Conservation (phyloP, 2,329 filamentous ascomycete genomes). For the Cyanodermella asteris region DNA sequence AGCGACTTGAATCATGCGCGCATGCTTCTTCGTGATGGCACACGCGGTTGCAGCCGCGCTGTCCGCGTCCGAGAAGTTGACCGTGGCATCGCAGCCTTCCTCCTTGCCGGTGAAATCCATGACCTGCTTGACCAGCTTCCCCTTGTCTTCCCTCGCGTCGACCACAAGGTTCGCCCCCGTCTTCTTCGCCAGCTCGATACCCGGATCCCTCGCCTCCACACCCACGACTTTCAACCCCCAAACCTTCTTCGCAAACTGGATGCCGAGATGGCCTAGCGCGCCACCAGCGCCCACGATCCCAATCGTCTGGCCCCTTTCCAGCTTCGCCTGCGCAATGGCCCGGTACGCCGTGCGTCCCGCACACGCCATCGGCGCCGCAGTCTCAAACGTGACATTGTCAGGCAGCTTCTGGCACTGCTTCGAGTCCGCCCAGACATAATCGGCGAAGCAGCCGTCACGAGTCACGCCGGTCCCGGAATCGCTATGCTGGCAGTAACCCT, state of each 20-base stretch:
- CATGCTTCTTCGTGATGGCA: slow-evolving; percentile 37
- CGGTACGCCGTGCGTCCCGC: slow-evolving; percentile 31
- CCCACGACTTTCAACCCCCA: slow-evolving; percentile 31
- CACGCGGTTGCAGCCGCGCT: slow-evolving; percentile 28
- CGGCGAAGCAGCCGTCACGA: slow-evolving; percentile 32
- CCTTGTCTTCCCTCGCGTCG: slow-evolving; percentile 25
- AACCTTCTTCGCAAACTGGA: slow-evolving; percentile 12
- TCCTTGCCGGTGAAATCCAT: slow-evolving; percentile 22
- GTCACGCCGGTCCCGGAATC: slow-evolving; percentile 28
- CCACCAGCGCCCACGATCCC: slow-evolving; percentile 14
- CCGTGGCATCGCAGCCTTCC: slow-evolving; percentile 27
- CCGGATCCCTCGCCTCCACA: slow-evolving; percentile 32
- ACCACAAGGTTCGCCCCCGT: slow-evolving; percentile 26
- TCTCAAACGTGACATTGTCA: slow-evolving; percentile 24
- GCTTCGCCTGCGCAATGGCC: slow-evolving; percentile 20
- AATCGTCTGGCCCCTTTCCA: slow-evolving; percentile 14
- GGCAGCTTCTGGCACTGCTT: slow-evolving; percentile 25
- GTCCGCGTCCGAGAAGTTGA: slow-evolving; percentile 32
- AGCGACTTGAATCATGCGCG: slow-evolving; percentile 35
- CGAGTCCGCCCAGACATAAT: slow-evolving; percentile 31
- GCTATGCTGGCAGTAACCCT: slow-evolving; percentile 29
- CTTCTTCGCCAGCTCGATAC: slow-evolving; percentile 24
- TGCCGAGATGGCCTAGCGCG: slow-evolving; percentile 13
- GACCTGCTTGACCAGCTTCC: slow-evolving; percentile 23
- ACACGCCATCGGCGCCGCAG: slow-evolving; percentile 35